Conservation (phyloP, 371 early-diverging fungal species). For the Entomophthora muscae region DNA sequence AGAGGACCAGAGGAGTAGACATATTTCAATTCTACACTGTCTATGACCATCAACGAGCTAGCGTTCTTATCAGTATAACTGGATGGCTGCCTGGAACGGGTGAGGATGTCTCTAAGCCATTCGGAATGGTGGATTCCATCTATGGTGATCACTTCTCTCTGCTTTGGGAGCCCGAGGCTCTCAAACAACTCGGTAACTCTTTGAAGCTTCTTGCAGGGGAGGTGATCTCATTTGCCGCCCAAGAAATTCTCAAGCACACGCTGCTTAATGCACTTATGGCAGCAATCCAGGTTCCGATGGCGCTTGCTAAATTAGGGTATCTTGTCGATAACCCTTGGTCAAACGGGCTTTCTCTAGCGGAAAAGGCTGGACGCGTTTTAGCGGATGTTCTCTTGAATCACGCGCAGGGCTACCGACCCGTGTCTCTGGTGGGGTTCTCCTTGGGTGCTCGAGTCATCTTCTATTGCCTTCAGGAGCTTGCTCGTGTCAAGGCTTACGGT, state of each 20-base stretch:
- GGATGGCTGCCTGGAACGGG: conserved; percentile 57
- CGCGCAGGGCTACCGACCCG: conserved; percentile 76
- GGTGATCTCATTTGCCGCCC: conserved; percentile 63
- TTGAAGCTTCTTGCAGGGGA: conserved; percentile 73
- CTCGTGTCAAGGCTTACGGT: conserved; percentile 57
- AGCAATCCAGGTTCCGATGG: conserved; percentile 75
- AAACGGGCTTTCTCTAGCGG: conserved; percentile 67
- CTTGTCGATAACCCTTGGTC: conserved; percentile 95
- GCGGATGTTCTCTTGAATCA: conserved; percentile 63
- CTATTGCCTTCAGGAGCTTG: conserved; percentile 72
- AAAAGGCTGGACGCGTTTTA: conserved; percentile 57
- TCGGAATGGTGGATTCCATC: conserved; percentile 49
- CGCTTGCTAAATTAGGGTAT: conserved; percentile 74
- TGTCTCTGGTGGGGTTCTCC: conserved; percentile 84
- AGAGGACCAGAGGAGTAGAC: conserved; percentile 62
- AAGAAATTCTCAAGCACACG: conserved; percentile 74
- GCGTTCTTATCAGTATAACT: conserved; percentile 63
- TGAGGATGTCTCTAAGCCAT: conserved; percentile 64
- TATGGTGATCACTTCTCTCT: conserved; percentile 68
- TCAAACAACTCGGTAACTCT: conserved; percentile 63
- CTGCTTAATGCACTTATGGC: conserved; percentile 65
- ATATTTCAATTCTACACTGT: conserved; percentile 69
- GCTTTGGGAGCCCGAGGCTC: conserved; percentile 73
- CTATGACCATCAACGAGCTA: conserved; percentile 39
- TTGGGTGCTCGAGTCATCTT: conserved; percentile 87